Evolutionary conservation across 768 basidiomycete genomes (phyloP).

Genomic region (Lactarius hengduanensis): DNA sequence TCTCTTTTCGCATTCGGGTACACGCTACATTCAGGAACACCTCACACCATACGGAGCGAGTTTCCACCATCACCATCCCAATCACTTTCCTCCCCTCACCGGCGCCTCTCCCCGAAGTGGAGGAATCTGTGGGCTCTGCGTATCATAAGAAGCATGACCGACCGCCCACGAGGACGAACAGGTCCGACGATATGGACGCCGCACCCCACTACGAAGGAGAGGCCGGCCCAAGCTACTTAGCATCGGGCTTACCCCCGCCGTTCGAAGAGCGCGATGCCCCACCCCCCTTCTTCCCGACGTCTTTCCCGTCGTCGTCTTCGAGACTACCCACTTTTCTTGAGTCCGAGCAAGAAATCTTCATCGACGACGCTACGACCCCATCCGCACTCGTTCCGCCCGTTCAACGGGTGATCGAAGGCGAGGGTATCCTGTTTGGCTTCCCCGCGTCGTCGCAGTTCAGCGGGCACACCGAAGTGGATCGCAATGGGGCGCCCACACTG

Average conservation of each 20-base stretch:
- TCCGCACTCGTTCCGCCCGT: slow-evolving; percentile 34
- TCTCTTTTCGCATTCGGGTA: slow-evolving; percentile 73
- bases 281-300: slow-evolving; percentile 55
- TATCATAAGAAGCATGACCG: slow-evolving; percentile 89
- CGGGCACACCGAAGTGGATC: slow-evolving; percentile 64
- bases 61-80: slow-evolving; percentile 64
- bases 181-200: slow-evolving; percentile 64
- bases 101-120: slow-evolving; percentile 77
- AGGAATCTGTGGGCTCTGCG: slow-evolving; percentile 66
- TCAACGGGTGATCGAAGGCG: slow-evolving; percentile 54
- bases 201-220: slow-evolving; percentile 68
- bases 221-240: slow-evolving; percentile 73
- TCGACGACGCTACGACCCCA: slow-evolving; percentile 43
- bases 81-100: slow-evolving; percentile 69
- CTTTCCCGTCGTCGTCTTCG: slow-evolving; percentile 41
- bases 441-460: slow-evolving; percentile 71
- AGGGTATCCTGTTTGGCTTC: slow-evolving; percentile 80
- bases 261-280: slow-evolving; percentile 84
- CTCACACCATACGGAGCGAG: slow-evolving; percentile 62
- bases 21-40: slow-evolving; percentile 77
- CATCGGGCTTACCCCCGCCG: slow-evolving; percentile 69
- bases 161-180: slow-evolving; percentile 68
- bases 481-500: slow-evolving; percentile 59
- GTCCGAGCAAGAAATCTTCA: slow-evolving; percentile 72
- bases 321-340: slow-evolving; percentile 74